A percentile compares a stretch with the other conserved stretches of the same genome.
Evolutionary conservation across 805 yeast species (phyloP).

Genomic region (Starmerella lactis-condensi): DNA sequence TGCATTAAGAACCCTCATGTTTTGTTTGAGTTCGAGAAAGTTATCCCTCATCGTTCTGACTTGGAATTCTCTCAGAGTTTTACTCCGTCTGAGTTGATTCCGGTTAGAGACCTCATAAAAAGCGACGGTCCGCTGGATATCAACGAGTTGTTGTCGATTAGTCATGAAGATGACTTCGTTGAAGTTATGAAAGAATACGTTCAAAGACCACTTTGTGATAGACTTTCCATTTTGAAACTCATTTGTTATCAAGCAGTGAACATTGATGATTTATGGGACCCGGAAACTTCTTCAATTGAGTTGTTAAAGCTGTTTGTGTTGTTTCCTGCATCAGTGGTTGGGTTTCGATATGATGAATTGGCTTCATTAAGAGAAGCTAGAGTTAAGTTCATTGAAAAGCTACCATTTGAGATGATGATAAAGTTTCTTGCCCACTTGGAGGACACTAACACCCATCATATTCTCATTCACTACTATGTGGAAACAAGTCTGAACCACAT

Average conservation of each 20-base stretch:
- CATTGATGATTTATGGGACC: constrained; percentile 3
- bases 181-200: constrained; percentile 7
- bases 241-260: constrained; percentile 8
- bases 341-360: constrained; percentile 11
- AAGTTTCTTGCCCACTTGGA: constrained; percentile 4
- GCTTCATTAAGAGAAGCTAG: constrained; percentile 6
- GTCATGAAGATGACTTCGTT: constrained; percentile 8
- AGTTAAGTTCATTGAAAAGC: constrained; percentile 2
- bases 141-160: constrained; percentile 5
- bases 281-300: not conserved
- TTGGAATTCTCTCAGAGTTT: no score
- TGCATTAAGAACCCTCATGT: constrained; percentile 8
- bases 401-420: constrained; percentile 3
- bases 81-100: no score
- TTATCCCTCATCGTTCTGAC: constrained; percentile 10
- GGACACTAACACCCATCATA: constrained; percentile 4
- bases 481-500: constrained; percentile 6
- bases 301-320: constrained; percentile 8
- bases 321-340: constrained; percentile 10
- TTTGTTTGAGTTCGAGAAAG: constrained; percentile 9
- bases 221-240: constrained; percentile 8
- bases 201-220: constrained; percentile 5
- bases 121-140: constrained; percentile 9
- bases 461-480: constrained; percentile 8
- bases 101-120: no score